These are phyloP conservation scores for Solanum lignicaule DNA, from an alignment of 257 asterid species.

Conservation along the genomic window DNA sequence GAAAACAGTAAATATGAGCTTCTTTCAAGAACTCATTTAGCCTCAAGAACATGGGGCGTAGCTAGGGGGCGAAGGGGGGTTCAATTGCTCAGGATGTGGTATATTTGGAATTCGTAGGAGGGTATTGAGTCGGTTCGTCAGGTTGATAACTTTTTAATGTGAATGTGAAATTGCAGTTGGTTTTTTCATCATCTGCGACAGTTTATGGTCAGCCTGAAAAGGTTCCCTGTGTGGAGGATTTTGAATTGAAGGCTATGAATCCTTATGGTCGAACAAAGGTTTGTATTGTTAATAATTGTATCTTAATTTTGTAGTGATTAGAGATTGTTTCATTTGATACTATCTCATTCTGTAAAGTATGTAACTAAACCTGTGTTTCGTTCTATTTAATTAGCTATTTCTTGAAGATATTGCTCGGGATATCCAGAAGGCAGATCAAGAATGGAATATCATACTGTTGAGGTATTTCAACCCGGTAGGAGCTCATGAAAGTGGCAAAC, in stretches of 20 bases:
- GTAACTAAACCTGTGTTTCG: not conserved
- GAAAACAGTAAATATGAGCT: not conserved
- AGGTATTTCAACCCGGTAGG: slow-evolving; percentile 96
- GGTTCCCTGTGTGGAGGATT: slow-evolving; percentile 82
- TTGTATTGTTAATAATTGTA: not conserved
- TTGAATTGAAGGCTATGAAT: slow-evolving; percentile 77
- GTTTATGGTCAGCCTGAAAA: slow-evolving; percentile 93
- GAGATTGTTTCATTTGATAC: not conserved
- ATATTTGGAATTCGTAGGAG: not conserved
- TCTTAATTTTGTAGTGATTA: not conserved
- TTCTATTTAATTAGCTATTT: slow-evolving; percentile 36
- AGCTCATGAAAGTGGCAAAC: slow-evolving; percentile 83
- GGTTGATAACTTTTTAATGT: not conserved
- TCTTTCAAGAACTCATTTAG: not conserved
- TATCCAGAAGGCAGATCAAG: slow-evolving; percentile 54
- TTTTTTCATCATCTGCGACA: slow-evolving; percentile 93
- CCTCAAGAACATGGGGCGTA: not conserved
- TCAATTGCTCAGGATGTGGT: not conserved
- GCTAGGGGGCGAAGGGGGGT: not conserved
- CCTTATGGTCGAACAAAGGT: slow-evolving; percentile 99
- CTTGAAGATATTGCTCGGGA: slow-evolving; percentile 92
- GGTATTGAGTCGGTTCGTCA: not conserved
- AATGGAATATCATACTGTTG: slow-evolving; percentile 77
- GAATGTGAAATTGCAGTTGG: slow-evolving; percentile 44
- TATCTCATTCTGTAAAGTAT: not conserved